Percentiles rank a stretch among this genome's conserved stretches.
phyloP scores from a whole-genome alignment of 306 rosid species.

The Medicago ruthenica region DNA sequence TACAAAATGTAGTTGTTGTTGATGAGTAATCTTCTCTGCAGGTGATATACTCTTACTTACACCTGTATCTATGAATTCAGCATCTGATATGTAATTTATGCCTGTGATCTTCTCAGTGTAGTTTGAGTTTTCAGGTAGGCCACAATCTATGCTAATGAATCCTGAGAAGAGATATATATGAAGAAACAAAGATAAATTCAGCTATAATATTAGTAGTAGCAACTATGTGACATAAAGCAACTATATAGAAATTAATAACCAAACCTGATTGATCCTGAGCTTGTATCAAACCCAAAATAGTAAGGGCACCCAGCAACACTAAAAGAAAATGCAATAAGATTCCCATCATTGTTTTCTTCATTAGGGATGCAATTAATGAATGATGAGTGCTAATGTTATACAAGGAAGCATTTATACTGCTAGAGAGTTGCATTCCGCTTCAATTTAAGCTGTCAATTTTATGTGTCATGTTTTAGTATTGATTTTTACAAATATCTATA shows the following conservation, averaged over 20 bases:
- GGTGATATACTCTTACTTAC: conserved; percentile 32
- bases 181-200: not conserved
- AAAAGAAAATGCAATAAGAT: conserved; percentile 4
- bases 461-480: too few species aligned
- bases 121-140: conserved; percentile 43
- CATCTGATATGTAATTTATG: conserved; percentile 59
- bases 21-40: not conserved
- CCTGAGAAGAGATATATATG: not conserved
- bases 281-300: not conserved
- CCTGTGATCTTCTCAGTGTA: conserved; percentile 39
- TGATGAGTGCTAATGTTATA: not conserved
- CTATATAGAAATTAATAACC: not conserved
- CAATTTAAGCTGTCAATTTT: too few species aligned
- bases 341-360: not conserved
- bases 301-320: not conserved
- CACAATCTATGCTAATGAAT: conserved; percentile 64
- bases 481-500: too few species aligned
- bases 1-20: conserved; percentile 39
- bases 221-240: not conserved
- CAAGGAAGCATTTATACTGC: not conserved
- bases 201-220: not conserved
- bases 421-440: too few species aligned
- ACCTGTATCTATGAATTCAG: conserved; percentile 50
- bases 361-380: not conserved
- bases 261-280: conserved; percentile 29